Evolutionary conservation across 208 protist species (phyloP).

Genomic region (Naegleria fowleri): DNA sequence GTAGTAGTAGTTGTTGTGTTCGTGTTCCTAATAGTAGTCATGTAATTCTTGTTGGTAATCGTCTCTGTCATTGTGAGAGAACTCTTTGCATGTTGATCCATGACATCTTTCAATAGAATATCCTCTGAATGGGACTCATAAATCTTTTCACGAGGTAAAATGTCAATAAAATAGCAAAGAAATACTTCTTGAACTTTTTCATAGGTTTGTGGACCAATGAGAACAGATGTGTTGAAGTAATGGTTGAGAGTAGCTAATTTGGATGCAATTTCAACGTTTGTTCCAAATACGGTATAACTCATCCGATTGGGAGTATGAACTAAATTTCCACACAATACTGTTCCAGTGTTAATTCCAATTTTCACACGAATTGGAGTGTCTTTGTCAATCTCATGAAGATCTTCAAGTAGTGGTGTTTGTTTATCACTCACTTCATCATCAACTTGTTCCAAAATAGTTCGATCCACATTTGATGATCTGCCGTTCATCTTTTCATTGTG

Average conservation of each 20-base stretch:
- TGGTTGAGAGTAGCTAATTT: neutral
- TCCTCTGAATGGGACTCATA: neutral
- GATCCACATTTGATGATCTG: too few species aligned
- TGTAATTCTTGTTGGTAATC: too few species aligned
- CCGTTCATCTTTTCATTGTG: too few species aligned
- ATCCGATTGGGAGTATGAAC: neutral
- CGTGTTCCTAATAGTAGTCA: too few species aligned
- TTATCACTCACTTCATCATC: neutral
- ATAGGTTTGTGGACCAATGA: neutral
- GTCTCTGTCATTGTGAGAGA: too few species aligned
- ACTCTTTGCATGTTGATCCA: too few species aligned
- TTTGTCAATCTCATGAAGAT: neutral
- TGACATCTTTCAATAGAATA: too few species aligned
- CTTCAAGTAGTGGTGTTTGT: neutral
- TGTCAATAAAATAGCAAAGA: neutral
- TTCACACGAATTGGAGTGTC: neutral
- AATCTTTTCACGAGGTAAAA: neutral
- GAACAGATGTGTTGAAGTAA: neutral
- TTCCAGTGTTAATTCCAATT: neutral
- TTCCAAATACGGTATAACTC: neutral
- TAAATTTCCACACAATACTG: neutral
- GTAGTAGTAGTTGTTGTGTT: too few species aligned
- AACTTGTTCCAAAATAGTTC: too few species aligned
- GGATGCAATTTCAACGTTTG: neutral
- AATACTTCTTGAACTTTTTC: neutral